Evolutionary conservation across 2,329 filamentous ascomycete genomes (phyloP), one percentile per base, ranked within the genome.

Genomic region (Ustilaginoidea virens): DNA sequence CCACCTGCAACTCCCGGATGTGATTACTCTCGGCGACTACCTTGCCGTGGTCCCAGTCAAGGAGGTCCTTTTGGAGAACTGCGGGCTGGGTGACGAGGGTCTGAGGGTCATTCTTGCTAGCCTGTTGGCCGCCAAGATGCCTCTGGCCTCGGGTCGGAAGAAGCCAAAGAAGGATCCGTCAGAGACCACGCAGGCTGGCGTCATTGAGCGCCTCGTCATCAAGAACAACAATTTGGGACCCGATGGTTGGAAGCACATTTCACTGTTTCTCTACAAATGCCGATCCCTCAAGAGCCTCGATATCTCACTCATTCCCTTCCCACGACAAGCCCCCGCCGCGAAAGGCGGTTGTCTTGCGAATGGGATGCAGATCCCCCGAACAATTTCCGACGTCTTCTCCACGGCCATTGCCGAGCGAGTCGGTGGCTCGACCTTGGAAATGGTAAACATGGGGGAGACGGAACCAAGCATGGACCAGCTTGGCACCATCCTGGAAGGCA

Each of bases 221-320:
- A 93, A 92, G 55, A 83, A 92, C 53, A 96, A 96, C 47, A 87
- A 85, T 44, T 76, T 96, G 34, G 80, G 82, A 0, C 62, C 66
- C 1, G 79, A 92, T 37, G 90, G 87, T 11, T 98, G 90, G 90
- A 85, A 78, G 43, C 74, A 96, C 47, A 74, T 96, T 33, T 79
- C 78, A 23, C 60, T 93, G 5, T 98, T 96, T 48, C 64, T 93
- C 29, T 82, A 93, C 53, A 76, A 94, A 60, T 93, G 82, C 42
- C 76, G 74, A 36, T 85, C 85, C 1, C 61, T 98, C 32, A 86
- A 85, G 49, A 78, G 70, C 5, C 68, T 96, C 15, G 90, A 98
- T 49, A 51, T 96, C 17, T 92, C 86, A 1, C 78, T 81, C 44
- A 76, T 93, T 33, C 69, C 72, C 3, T 87, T 96, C 38, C 85